phyloP scores from a whole-genome alignment of 352 stramenopile species.

The Achlya hypogyna region DNA sequence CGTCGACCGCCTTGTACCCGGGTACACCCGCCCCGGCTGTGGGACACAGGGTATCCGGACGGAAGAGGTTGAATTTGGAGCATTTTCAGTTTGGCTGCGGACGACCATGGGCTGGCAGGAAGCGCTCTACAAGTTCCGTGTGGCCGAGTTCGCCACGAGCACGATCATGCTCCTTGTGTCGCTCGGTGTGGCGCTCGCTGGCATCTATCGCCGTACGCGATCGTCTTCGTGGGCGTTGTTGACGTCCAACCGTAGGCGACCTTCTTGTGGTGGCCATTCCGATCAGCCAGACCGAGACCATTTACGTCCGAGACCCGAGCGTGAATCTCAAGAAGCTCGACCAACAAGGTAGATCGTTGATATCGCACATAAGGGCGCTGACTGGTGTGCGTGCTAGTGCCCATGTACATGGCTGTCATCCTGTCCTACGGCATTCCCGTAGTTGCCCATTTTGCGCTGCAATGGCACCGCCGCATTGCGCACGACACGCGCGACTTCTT shows the following conservation, averaged over 20 bases:
- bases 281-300: slow-evolving; percentile 32
- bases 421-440: slow-evolving; percentile 34
- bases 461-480: slow-evolving; percentile 37
- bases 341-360: slow-evolving; percentile 30
- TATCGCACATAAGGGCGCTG: neutral
- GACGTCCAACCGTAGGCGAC: slow-evolving; percentile 26
- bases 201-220: slow-evolving; percentile 40
- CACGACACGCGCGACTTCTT: slow-evolving; percentile 70
- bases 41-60: neutral
- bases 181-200: slow-evolving; percentile 40
- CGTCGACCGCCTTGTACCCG: neutral
- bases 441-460: slow-evolving; percentile 37
- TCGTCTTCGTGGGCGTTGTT: neutral
- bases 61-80: neutral
- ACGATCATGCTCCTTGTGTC: slow-evolving; percentile 37
- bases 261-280: slow-evolving; percentile 47
- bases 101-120: neutral
- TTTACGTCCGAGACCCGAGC: slow-evolving; percentile 46
- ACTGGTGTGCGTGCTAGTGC: slow-evolving; percentile 26
- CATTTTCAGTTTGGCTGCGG: neutral
- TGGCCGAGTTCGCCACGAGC: slow-evolving; percentile 46
- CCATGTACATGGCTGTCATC: slow-evolving; percentile 37
- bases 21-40: neutral
- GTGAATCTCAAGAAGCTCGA: slow-evolving; percentile 45
- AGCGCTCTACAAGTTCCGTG: slow-evolving; percentile 20